A percentile compares a stretch with the other conserved stretches of the same genome.
Conservation (phyloP, 2,329 filamentous ascomycete species). For the Tolypocladium capitatum region DNA sequence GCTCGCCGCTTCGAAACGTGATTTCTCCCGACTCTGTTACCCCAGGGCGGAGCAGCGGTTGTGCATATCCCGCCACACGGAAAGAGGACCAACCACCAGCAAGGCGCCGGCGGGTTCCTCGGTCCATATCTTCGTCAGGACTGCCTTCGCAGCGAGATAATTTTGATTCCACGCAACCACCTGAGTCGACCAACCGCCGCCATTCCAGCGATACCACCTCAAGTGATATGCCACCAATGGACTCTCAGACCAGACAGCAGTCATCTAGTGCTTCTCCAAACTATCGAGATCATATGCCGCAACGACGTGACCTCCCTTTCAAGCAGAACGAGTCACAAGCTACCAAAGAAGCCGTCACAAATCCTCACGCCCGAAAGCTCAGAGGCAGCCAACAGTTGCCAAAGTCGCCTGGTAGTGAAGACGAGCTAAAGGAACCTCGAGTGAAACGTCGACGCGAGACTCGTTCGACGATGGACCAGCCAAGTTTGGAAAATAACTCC, state of each 20-base stretch:
- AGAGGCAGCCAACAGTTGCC: neutral
- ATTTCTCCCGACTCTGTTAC: conserved; percentile 1
- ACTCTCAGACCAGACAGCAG: neutral
- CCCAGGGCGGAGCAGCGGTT: neutral
- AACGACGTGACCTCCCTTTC: conserved; percentile 16
- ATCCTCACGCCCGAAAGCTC: neutral
- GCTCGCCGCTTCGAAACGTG: conserved; percentile 14
- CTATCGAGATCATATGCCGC: conserved; percentile 17
- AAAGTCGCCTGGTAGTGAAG: neutral
- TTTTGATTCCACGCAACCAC: neutral
- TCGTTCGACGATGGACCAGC: no score
- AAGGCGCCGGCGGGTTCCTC: neutral
- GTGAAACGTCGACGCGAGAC: neutral
- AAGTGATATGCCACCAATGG: neutral
- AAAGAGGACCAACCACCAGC: neutral
- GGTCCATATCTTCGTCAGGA: neutral
- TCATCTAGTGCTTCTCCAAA: neutral
- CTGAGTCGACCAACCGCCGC: neutral
- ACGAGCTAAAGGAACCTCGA: neutral
- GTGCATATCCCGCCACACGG: neutral
- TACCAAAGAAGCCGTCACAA: neutral
- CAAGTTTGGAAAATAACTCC: neutral
- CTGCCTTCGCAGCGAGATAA: neutral
- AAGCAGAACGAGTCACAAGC: neutral
- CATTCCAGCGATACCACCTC: neutral